Evolutionary conservation across 2,329 filamentous ascomycete species (phyloP).

Genomic region (Botryotinia narcissicola): DNA sequence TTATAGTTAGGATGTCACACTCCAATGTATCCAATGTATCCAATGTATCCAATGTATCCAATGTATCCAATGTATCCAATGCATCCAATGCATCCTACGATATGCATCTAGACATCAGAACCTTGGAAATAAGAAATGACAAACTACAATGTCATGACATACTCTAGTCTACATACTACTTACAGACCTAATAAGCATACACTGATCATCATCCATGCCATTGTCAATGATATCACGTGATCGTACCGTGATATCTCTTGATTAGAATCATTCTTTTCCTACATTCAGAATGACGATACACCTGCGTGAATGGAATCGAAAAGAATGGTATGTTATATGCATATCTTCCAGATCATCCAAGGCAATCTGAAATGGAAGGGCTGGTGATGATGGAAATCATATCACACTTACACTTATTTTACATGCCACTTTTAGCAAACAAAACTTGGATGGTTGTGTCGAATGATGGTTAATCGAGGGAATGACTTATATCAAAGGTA

Average conservation of each 20-base stretch:
- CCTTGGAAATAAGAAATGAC: background rate
- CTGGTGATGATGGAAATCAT: slow-evolving; percentile 8
- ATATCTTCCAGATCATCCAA: background rate
- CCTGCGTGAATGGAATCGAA: too few species aligned
- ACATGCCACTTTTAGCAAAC: slow-evolving; percentile 7
- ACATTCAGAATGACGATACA: background rate
- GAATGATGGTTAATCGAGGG: background rate
- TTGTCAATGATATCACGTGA: background rate
- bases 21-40: background rate
- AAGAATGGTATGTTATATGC: background rate
- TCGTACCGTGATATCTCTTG: rapidly evolving
- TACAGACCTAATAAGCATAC: background rate
- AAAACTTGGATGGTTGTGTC: background rate
- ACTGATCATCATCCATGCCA: background rate
- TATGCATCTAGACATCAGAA: rapidly evolving
- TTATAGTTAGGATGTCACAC: background rate
- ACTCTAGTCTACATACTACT: background rate
- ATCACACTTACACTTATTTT: background rate
- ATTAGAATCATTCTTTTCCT: background rate
- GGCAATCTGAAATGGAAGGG: background rate
- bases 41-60: background rate
- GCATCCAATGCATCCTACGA: background rate
- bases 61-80: background rate
- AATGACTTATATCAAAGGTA: background rate
- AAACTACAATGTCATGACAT: background rate